Evolutionary conservation across 192 early-diverging fungal species (phyloP), one percentile per base, ranked within the genome.

Genomic region (Coemansia sp.): DNA sequence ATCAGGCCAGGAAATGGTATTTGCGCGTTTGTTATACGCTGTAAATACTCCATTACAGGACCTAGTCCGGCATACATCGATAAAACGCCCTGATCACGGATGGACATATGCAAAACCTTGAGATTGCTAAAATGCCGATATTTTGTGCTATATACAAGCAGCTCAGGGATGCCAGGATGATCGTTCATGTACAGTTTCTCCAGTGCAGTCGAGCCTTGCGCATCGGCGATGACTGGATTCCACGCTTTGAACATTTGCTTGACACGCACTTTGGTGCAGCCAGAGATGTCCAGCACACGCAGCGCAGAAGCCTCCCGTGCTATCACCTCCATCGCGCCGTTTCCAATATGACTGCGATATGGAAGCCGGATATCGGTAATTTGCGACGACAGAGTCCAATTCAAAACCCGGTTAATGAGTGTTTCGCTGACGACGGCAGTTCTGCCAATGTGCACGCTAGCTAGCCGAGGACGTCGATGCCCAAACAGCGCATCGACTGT

Each of bases 271-370:
- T 58, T 36, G 1, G 25, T 53, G 31, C 76, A 79, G n/a, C 76
- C 76, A 2, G 76, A 79, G 36, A 79, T 79, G 38, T 79, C 76
- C 22, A 79, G 60, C 10, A 65, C 36, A 21, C 71, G 66, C n/a
- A 79, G 68, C n/a, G 15, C 19, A 2, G 71, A 67, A 4, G 37
- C 61, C 7, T 25, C 46, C 11, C 61, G 37, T 2, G 63, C 70
- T 20, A 79, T 69, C 4, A 60, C 57, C 5, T 19, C 47, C 20
- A 79, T 63, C 20, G 55, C 52, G 0, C 15, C 49, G 58, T 64
- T 48, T 0, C 28, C 57, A 17, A 79, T 22, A 12, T 42, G 55
- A 19, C 22, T 6, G 26, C 64, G 53, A 38, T 79, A 73, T 8
- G 76, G 76, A 4, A 79, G 36, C 20, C 57, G 59, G 26, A 73